Evolutionary conservation across 441 rosid genomes (phyloP).

Genomic region (Gossypium aridum): DNA sequence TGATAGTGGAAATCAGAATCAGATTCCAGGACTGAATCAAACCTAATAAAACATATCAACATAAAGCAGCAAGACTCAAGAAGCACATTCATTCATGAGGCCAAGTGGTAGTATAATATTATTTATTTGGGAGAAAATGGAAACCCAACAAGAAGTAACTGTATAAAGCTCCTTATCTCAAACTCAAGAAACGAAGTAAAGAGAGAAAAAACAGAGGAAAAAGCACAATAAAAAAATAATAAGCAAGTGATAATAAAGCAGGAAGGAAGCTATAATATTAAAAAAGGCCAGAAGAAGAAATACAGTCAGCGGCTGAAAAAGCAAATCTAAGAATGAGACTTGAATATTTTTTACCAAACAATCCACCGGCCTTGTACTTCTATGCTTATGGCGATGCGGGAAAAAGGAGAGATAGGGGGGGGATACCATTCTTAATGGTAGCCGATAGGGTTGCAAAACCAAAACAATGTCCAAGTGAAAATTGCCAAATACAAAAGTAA

Average conservation of each 20-base stretch:
- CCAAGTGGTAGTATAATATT: background rate
- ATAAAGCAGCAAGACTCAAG: background rate
- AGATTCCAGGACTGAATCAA: conserved; percentile 19
- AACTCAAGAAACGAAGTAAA: background rate
- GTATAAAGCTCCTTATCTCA: background rate
- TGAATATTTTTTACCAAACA: background rate
- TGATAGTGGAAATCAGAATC: conserved; percentile 18
- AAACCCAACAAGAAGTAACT: background rate
- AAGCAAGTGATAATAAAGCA: background rate
- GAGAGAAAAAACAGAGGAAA: background rate
- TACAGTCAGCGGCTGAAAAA: conserved; percentile 15
- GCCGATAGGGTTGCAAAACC: background rate
- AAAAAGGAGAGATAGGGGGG: background rate
- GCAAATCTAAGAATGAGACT: conserved; percentile 11
- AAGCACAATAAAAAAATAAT: background rate
- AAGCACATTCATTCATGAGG: background rate
- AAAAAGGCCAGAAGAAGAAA: background rate
- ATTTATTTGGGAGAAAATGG: background rate
- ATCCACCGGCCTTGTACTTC: background rate
- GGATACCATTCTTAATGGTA: background rate
- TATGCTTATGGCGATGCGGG: background rate
- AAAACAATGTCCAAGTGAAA: background rate
- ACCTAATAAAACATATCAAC: background rate
- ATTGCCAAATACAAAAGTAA: background rate
- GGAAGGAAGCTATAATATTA: background rate